Evolutionary conservation across 2,329 filamentous ascomycete genomes (phyloP), one percentile per base, ranked within the genome.

Genomic region (Hymenoscyphus occultus): DNA sequence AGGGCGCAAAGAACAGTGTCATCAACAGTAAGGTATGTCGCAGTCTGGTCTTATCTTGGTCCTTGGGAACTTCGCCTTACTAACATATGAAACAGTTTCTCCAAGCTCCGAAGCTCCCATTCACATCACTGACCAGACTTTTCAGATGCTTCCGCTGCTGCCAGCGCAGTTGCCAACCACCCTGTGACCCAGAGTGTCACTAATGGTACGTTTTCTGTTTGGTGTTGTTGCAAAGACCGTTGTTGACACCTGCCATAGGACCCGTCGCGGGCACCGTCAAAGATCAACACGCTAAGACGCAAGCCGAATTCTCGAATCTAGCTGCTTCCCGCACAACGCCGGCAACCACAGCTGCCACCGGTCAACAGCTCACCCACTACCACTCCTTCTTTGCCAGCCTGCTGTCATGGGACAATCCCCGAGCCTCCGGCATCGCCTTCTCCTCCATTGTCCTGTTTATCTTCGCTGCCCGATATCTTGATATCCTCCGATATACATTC

Each of bases 371-470:
- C 74, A 89, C 86, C 65, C 86, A 89, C 77, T 90, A 90, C 76
- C 87, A 90, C 79, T 90, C 86, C 16, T 86, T 90, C 78, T 90
- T 90, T 78, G 84, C 83, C 60, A 86, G 88, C 76, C 81, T 90
- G 64, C 80, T 90, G 67, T 89, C 87, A 70, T 90, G 88, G 86
- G 82, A 88, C 74, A 87, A 88, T 76, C 86, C 86, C 74, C 84
- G 86, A 71, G 86, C 86, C 66, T 89, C 88, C 35, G 85, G 79
- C 63, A 86, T 90, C 73, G 86, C 87, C 69, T 90, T 89, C 72
- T 78, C 77, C 68, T 79, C 83, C 60, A 80, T 84, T 68, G 80
- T 90, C 65, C 72, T 82, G 58, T 74, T 84, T 72, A 90, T 90
- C 77, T 82, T 90, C 74, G 82, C 84, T 66, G 80, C 82, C 73